Percentiles rank a stretch among this genome's conserved stretches.
phyloP scores from a whole-genome alignment of 495 filamentous ascomycete species.

The Penicillium salamii region DNA sequence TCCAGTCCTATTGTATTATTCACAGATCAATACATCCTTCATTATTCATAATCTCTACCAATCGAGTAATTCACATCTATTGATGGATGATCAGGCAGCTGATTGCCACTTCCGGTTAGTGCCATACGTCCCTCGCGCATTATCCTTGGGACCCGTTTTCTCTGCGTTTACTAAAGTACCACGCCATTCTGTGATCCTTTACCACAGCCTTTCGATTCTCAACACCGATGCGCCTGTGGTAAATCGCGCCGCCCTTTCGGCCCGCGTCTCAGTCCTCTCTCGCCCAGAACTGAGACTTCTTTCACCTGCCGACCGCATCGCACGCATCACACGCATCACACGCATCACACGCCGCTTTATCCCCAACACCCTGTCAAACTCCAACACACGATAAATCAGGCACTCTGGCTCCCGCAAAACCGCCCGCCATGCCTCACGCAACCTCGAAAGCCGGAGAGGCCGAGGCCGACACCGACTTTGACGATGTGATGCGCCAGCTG shows the following conservation, averaged over 20 bases:
- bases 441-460: slow-evolving; percentile 30
- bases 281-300: not conserved
- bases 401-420: no score
- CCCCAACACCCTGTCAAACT: no score
- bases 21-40: no score
- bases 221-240: slow-evolving; percentile 12
- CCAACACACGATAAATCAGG: not conserved
- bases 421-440: slow-evolving; percentile 48
- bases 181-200: no score
- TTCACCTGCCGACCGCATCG: not conserved
- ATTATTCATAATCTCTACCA: not conserved
- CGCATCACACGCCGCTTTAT: no score
- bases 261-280: slow-evolving; percentile 3
- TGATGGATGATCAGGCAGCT: slow-evolving; percentile 16
- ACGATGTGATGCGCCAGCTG: slow-evolving; percentile 50
- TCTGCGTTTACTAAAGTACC: no score
- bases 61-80: no score
- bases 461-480: slow-evolving; percentile 45
- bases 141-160: slow-evolving; percentile 7
- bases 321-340: not conserved
- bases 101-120: slow-evolving; percentile 22
- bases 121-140: slow-evolving; percentile 2
- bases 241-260: slow-evolving; percentile 6
- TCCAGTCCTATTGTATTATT: not conserved
- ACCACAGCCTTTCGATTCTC: not conserved